Evolutionary conservation across 371 early-diverging fungal species (phyloP).

Genomic region (Entomophthora muscae): DNA sequence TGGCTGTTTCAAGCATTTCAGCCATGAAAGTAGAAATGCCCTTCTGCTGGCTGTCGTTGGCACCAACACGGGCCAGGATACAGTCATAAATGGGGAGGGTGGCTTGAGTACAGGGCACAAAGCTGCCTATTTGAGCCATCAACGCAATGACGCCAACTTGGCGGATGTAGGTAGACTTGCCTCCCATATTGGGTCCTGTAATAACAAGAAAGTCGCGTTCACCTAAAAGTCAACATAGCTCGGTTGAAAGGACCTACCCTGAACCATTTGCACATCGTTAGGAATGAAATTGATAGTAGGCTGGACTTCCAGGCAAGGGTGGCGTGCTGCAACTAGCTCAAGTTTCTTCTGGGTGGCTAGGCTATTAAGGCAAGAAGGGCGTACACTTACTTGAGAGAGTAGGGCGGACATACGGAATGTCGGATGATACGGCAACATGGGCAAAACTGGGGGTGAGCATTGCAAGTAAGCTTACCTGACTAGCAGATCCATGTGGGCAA

Average conservation of each 20-base stretch:
- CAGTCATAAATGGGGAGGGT: constrained; percentile 71
- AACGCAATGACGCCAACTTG: constrained; percentile 86
- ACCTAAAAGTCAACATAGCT: constrained; percentile 16
- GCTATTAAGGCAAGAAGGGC: too few relatives aligned
- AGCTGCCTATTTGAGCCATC: constrained; percentile 97
- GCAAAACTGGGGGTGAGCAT: constrained; percentile 44
- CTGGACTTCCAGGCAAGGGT: constrained; percentile 91
- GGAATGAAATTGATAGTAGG: constrained; percentile 84
- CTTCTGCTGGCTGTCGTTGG: constrained; percentile 84
- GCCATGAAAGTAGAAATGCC: constrained; percentile 98
- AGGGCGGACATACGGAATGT: constrained; percentile 70
- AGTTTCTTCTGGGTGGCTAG: constrained; percentile 37
- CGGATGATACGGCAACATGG: constrained; percentile 65
- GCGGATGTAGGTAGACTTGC: constrained; percentile 92
- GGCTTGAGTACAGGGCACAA: constrained; percentile 85
- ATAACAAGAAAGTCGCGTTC: constrained; percentile 52
- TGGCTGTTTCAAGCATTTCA: constrained; percentile 97
- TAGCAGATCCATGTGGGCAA: constrained; percentile 78
- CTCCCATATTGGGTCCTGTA: constrained; percentile 95
- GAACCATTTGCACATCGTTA: constrained; percentile 63
- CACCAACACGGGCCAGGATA: constrained; percentile 91
- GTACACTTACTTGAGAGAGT: constrained; percentile 31
- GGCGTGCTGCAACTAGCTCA: constrained; percentile 48
- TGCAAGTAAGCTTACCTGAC: constrained; percentile 23
- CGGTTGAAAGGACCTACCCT: constrained; percentile 23